Evolutionary conservation across 192 early-diverging fungal species (phyloP), one percentile per base, ranked within the genome.

Genomic region (Kappamyces sp.): DNA sequence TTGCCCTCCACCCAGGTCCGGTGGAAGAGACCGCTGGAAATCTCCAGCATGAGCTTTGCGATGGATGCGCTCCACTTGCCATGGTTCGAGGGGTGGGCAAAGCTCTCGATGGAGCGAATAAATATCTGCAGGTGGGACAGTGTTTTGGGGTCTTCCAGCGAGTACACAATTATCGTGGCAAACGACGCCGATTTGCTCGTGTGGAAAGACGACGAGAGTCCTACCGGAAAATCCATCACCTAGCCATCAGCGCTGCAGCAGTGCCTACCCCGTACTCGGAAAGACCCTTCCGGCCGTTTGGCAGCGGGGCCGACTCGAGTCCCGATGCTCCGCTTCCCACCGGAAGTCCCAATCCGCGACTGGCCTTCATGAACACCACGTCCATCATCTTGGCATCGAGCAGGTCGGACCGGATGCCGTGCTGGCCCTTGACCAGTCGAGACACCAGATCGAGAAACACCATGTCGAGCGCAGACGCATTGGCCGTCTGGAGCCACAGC

Each of bases 41-140:
- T 61, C 36, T 75, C 69, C 31, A 85, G 81, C 54, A 89, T 42
- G 57, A 96, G 86, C 12, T 78, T 70, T 0, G 88, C 77, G 4
- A 97, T 77, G 4, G 69, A 67, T 45, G 74, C 73, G 15, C 87
- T 88, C 94, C 94, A 97, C 48, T 64, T 61, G 2, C 94, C 94
- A 60, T 76, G 73, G 73, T 97, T 97, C n/a, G 89, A 90, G 8
- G 94, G 94, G 67, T 97, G 91, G 59, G 78, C 91, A 61, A 85
- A 95, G 0, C 86, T 84, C 69, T 97, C 94, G 31, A 84, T 80
- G 46, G 91, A 89, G 57, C 86, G 87, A 49, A 97, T 87, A 22
- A 94, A 57, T 59, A 86, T 78, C 8, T 72, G 66, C 43, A 97
- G 75, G 58, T 85, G 80, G 35, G 75, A 61, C 36, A 89, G 52